Evolutionary conservation across 2,329 filamentous ascomycete species (phyloP), one percentile per base, ranked within the genome.

Genomic region (Blastomyces emzantsi): DNA sequence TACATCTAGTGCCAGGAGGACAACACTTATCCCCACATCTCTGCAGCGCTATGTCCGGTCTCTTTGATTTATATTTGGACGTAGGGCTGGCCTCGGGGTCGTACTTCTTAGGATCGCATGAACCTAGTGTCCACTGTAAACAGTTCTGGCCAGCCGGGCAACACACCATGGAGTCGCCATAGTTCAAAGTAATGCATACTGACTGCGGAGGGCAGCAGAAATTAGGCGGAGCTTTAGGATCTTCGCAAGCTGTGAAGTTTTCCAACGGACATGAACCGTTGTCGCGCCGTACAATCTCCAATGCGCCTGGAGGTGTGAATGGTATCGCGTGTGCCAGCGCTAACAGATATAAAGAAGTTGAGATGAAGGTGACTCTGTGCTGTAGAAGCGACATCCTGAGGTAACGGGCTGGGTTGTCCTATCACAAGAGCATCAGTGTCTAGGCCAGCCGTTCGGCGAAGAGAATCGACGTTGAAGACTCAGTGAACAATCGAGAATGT

Each of bases 1-100:
- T n/a, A 43, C 55, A 58, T 43, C 9, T 6, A 58, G 33, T 13
- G 22, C 55, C 55, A 13, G 55, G 55, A 58, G 22, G 78, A 69
- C 79, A 81, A 66, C 79, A 81, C 5, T 36, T n/a, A 2, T 63
- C 68, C 22, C 75, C 79, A 62, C 79, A 81, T 58, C 71, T 74
- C 17, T 74, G 72, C n/a, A 81, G 70, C 41, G 70, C 68, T 2
- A 74, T 76, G 6, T 72, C 67, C n/a, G 80, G 67, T 6, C 72
- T 72, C 8, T 75, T 80, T 4, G 78, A 80, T 56, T 79, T 33
- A 81, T 68, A 3, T 70, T 63, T 41, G 72, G 75, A 11, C 70
- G 68, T 39, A 13, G 4, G 78, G 74, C 47, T 77, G 59, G 0
- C n/a, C n/a, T 73, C 75, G 4, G 75, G 71, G 68, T 81, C 75